Conservation (phyloP, 805 yeast species). For the Metschnikowia dekortorum region DNA sequence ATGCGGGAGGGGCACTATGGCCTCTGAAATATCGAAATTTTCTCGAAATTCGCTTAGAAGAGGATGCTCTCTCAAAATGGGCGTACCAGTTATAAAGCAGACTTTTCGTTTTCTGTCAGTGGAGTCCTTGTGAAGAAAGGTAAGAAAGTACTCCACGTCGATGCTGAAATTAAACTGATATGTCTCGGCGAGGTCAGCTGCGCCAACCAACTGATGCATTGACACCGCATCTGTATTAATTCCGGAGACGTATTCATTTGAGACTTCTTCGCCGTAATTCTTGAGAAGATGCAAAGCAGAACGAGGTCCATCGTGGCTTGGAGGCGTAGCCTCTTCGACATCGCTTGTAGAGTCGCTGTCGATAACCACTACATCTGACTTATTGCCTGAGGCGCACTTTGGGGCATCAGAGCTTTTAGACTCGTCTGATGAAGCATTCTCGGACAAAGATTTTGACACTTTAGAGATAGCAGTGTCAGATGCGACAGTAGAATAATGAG, state of each 20-base stretch:
- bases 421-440: neutral
- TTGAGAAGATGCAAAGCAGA: conserved; percentile 25
- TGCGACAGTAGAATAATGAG: neutral
- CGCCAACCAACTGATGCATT: conserved; percentile 28
- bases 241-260: conserved; percentile 3
- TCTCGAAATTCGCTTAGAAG: conserved; percentile 6
- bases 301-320: neutral
- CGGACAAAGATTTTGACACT: neutral
- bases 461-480: neutral
- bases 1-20: conserved; percentile 31
- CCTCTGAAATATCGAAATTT: conserved; percentile 23
- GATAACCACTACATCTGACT: neutral
- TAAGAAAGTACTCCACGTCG: conserved; percentile 37
- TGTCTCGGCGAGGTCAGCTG: conserved; percentile 29
- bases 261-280: conserved; percentile 22
- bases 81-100: conserved; percentile 30
- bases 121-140: conserved; percentile 26
- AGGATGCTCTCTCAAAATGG: conserved; percentile 8
- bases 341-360: conserved; percentile 1
- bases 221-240: conserved; percentile 26
- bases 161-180: conserved; percentile 48
- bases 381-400: neutral
- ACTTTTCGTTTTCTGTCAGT: conserved; percentile 15
- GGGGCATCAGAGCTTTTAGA: neutral
- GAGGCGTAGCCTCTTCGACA: neutral